A percentile compares a stretch with the other conserved stretches of the same genome.
Conservation (phyloP, 2,329 filamentous ascomycete species). For the Bipolaris bicolor region DNA sequence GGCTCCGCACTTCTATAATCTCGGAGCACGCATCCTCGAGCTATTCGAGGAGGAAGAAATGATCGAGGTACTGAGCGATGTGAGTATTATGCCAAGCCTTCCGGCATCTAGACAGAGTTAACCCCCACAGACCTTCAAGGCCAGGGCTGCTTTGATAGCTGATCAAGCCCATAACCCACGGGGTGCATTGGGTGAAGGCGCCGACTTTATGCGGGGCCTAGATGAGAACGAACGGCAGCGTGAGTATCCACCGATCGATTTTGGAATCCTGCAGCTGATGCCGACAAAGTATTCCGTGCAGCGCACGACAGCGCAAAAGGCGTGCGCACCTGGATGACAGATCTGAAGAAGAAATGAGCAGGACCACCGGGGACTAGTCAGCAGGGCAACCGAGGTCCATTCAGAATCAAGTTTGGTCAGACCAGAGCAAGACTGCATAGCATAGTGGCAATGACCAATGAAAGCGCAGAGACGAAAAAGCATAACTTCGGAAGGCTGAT, state of each 20-base stretch:
- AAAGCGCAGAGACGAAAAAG: neutral
- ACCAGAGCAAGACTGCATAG: slow-evolving; percentile 1
- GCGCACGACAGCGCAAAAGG: slow-evolving; percentile 56
- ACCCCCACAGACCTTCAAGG: slow-evolving; percentile 71
- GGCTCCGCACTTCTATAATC: slow-evolving; percentile 84
- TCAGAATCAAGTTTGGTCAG: neutral
- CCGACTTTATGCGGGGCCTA: slow-evolving; percentile 84
- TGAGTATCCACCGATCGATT: slow-evolving; percentile 43
- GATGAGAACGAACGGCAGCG: slow-evolving; percentile 85
- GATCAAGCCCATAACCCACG: slow-evolving; percentile 87
- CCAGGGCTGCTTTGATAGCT: slow-evolving; percentile 79
- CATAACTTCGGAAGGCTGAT: slow-evolving; percentile 6
- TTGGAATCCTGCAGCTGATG: slow-evolving; percentile 9
- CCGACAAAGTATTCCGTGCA: slow-evolving; percentile 53
- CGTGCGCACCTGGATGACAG: slow-evolving; percentile 54
- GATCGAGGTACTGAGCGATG: slow-evolving; percentile 62
- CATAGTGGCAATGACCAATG: neutral
- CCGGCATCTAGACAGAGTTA: neutral
- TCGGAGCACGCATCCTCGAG: slow-evolving; percentile 85
- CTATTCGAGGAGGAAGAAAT: slow-evolving; percentile 89
- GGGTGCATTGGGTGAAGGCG: slow-evolving; percentile 67
- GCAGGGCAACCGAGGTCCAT: neutral
- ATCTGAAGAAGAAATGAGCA: slow-evolving; percentile 48
- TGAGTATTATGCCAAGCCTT: slow-evolving; percentile 24
- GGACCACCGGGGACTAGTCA: neutral